Conservation (phyloP, 345 rosid species). For the Aquilaria sinensis region DNA sequence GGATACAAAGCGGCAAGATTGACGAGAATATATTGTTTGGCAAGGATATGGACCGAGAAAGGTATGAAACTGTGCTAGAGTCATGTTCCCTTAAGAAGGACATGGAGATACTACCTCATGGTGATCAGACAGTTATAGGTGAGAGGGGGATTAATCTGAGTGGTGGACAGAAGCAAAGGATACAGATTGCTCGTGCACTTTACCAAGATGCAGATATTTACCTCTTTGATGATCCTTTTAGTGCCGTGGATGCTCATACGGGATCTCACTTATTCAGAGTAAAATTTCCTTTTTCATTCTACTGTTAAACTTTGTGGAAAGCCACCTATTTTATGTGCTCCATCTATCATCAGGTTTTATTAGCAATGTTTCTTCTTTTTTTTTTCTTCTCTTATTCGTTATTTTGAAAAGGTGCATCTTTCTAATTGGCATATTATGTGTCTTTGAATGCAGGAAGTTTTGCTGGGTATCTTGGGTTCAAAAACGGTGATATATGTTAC, state of each 20-base stretch:
- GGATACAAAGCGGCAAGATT: slow-evolving; percentile 85
- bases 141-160: slow-evolving; percentile 87
- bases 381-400: not conserved
- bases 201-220: slow-evolving; percentile 87
- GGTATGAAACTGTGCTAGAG: slow-evolving; percentile 54
- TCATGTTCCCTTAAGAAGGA: slow-evolving; percentile 68
- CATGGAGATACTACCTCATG: slow-evolving; percentile 61
- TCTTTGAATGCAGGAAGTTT: slow-evolving; percentile 43
- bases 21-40: slow-evolving; percentile 87
- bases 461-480: slow-evolving; percentile 39
- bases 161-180: slow-evolving; percentile 86
- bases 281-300: not conserved
- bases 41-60: slow-evolving; percentile 55
- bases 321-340: not conserved
- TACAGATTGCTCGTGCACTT: slow-evolving; percentile 80
- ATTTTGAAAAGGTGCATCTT: not conserved
- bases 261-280: slow-evolving; percentile 85
- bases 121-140: slow-evolving; percentile 81
- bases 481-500: slow-evolving; percentile 77
- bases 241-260: slow-evolving; percentile 89
- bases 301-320: not conserved
- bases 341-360: not conserved
- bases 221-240: slow-evolving; percentile 86
- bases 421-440: not conserved
- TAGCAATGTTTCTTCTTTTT: not conserved